phyloP scores from a whole-genome alignment of 1,139 yeast species.

The Kodamaea arcana region DNA sequence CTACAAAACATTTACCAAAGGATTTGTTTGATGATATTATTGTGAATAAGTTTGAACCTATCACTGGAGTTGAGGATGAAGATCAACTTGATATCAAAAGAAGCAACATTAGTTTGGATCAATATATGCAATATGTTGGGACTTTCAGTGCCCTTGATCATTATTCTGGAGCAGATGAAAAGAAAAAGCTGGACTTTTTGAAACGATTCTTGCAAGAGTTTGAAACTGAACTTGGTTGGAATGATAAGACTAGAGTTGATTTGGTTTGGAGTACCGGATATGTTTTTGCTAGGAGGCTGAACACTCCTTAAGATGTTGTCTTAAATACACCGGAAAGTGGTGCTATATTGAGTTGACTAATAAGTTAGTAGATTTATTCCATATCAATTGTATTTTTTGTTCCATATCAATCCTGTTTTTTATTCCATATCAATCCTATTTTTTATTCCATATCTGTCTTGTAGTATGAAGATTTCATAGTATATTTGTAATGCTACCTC shows the following conservation, averaged over 20 bases:
- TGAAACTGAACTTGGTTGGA: constrained; percentile 30
- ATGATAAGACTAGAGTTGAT: constrained; percentile 20
- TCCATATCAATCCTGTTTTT: no score
- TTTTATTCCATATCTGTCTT: no score
- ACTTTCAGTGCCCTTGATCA: constrained; percentile 41
- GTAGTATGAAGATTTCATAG: no score
- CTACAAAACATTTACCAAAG: constrained; percentile 30
- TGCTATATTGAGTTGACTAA: no score
- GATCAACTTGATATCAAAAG: constrained; percentile 16
- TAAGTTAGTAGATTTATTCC: no score
- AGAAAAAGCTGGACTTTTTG: constrained; percentile 21
- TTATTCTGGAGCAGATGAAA: constrained; percentile 24
- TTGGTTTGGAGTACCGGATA: constrained; percentile 42
- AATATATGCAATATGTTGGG: constrained; percentile 27
- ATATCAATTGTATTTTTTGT: no score
- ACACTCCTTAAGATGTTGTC: no score
- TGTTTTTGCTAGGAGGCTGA: constrained; percentile 30
- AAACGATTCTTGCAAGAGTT: constrained; percentile 21
- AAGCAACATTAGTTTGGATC: constrained; percentile 18
- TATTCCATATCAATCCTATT: no score
- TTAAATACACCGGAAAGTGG: no score
- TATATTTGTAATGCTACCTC: no score
- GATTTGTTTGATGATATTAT: constrained; percentile 24
- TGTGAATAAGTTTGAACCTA: constrained; percentile 26
- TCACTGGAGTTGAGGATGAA: constrained; percentile 8